phyloP scores from a whole-genome alignment of 139 green algal genomes.

The Micractinium conductrix region DNA sequence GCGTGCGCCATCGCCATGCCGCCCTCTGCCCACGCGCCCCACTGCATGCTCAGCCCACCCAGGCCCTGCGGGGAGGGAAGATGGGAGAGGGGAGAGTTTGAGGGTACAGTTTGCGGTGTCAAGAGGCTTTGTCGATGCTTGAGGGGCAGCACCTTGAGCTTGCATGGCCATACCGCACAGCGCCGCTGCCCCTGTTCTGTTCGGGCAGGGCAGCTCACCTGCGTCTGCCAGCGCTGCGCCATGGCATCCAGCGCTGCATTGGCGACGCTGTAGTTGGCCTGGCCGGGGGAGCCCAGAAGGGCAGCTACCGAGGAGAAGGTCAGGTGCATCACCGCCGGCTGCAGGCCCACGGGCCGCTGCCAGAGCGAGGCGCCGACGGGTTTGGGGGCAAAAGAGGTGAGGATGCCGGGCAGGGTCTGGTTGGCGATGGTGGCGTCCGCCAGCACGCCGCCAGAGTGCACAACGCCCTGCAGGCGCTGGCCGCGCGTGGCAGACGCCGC shows the following conservation, averaged over 20 bases:
- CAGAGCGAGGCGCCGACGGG: constrained; percentile 8
- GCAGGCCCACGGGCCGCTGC: constrained; percentile 23
- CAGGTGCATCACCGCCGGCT: constrained; percentile 44
- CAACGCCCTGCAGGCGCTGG: constrained; percentile 31
- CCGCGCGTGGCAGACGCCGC: background rate
- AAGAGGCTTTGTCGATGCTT: too few relatives aligned
- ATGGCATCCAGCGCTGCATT: constrained; percentile 77
- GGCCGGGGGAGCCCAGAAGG: constrained; percentile 82
- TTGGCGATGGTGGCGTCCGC: constrained; percentile 72
- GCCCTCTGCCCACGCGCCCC: constrained; percentile 86
- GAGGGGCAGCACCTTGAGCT: background rate
- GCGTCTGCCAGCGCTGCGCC: constrained; percentile 28
- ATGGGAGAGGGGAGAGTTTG: too few relatives aligned
- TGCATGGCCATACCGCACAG: background rate
- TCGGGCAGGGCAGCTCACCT: background rate
- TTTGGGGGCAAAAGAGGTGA: constrained; percentile 67
- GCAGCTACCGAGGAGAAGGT: constrained; percentile 84
- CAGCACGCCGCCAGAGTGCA: constrained; percentile 83
- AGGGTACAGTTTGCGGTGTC: too few relatives aligned
- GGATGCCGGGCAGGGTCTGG: constrained; percentile 54
- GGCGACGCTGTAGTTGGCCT: constrained; percentile 82
- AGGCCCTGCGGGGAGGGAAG: constrained; percentile 9
- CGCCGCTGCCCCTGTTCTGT: background rate
- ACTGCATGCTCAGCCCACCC: constrained; percentile 69
- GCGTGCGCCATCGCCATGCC: constrained; percentile 83